Percentiles rank a stretch among this genome's conserved stretches.
Evolutionary conservation across 2,329 filamentous ascomycete species (phyloP).

Genomic region (Clonostachys solani): DNA sequence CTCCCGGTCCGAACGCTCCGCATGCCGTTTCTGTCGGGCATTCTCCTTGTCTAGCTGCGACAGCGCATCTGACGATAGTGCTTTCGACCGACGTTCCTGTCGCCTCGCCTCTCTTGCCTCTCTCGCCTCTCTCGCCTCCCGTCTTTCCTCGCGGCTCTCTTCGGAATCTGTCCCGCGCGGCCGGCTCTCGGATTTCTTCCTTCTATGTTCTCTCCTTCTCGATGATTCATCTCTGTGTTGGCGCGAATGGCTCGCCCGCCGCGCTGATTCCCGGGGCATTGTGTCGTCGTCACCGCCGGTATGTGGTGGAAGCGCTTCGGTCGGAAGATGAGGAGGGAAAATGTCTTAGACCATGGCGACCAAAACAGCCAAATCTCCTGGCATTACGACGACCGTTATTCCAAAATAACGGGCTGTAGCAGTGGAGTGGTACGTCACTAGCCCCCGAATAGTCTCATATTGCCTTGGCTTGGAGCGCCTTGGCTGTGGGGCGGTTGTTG

Average conservation of each 20-base stretch:
- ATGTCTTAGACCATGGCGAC: no score
- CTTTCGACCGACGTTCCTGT: slow-evolving; percentile 10
- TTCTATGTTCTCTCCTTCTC: slow-evolving; percentile 27
- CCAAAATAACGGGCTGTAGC: no score
- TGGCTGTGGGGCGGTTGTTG: slow-evolving; percentile 21
- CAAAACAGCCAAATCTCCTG: no score
- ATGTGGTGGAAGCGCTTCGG: no score
- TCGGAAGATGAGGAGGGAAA: slow-evolving; percentile 2
- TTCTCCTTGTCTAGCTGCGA: slow-evolving; percentile 63
- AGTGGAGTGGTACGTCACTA: no score
- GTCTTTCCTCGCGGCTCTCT: slow-evolving; percentile 16
- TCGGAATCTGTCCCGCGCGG: slow-evolving; percentile 24
- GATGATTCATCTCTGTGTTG: slow-evolving; percentile 19
- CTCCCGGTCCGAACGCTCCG: slow-evolving; percentile 33
- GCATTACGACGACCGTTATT: no score
- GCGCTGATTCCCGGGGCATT: slow-evolving; percentile 11
- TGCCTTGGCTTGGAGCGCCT: not conserved
- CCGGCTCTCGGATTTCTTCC: slow-evolving; percentile 22
- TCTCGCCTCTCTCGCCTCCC: slow-evolving; percentile 2
- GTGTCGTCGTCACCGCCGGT: no score
- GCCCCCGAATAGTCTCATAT: no score
- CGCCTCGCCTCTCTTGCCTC: slow-evolving; percentile 14
- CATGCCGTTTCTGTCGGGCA: slow-evolving; percentile 40
- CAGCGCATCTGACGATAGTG: slow-evolving; percentile 51
- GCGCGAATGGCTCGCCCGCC: slow-evolving; percentile 19